Conservation (phyloP, 805 yeast species). For the Saccharomycopsis sp. region DNA sequence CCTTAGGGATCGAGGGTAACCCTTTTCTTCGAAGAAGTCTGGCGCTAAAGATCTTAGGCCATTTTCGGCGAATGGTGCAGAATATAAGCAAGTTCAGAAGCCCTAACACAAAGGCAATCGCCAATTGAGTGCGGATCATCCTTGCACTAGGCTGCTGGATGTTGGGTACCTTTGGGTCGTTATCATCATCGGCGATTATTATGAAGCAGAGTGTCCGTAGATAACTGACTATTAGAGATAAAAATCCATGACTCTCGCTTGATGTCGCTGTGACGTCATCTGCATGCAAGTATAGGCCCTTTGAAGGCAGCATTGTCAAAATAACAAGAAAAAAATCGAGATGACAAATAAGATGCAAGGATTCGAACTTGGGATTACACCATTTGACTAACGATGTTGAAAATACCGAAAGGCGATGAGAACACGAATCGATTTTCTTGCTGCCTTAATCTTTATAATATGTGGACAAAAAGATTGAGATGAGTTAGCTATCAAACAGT, state of each 20-base stretch:
- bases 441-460: no score
- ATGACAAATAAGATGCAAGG: no score
- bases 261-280: neutral
- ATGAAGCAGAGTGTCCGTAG: neutral
- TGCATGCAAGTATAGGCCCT: neutral
- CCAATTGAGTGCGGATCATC: conserved; percentile 71
- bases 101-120: conserved; percentile 66
- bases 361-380: no score
- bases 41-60: conserved; percentile 83
- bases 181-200: neutral
- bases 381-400: no score
- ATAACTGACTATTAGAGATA: neutral
- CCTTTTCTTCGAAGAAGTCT: conserved; percentile 43
- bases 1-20: conserved; percentile 51
- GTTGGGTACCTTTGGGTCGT: conserved; percentile 17
- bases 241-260: neutral
- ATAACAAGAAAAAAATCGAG: neutral
- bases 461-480: no score
- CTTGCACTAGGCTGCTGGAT: conserved; percentile 31
- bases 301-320: neutral
- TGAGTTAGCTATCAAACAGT: no score
- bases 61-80: conserved; percentile 60
- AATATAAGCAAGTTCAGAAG: conserved; percentile 59
- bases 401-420: no score
- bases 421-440: no score